phyloP scores from a whole-genome alignment of 371 early-diverging fungal species.

The Rhizoclosmatium hyalinum region DNA sequence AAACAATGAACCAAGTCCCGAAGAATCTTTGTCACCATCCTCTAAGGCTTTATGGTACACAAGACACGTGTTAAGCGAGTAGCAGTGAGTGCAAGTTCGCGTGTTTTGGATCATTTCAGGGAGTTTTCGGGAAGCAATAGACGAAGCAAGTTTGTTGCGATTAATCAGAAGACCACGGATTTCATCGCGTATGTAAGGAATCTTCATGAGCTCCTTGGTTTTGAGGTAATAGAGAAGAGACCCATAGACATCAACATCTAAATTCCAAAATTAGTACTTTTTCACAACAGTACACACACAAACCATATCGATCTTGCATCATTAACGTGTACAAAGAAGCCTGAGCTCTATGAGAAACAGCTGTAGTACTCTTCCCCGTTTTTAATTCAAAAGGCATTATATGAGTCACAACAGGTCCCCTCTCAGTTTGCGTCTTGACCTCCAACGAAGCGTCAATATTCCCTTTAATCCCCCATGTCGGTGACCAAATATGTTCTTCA shows the following conservation, averaged over 20 bases:
- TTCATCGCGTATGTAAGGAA: constrained; percentile 71
- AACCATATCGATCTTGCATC: constrained; percentile 86
- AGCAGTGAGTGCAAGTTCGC: constrained; percentile 77
- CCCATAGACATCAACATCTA: constrained; percentile 67
- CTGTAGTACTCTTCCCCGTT: constrained; percentile 71
- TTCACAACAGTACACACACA: background rate
- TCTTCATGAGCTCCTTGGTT: constrained; percentile 63
- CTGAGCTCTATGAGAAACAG: constrained; percentile 81
- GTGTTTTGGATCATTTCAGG: constrained; percentile 76
- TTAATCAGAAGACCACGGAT: constrained; percentile 72
- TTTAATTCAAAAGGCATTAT: constrained; percentile 89
- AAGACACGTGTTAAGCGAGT: constrained; percentile 68
- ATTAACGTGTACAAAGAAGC: constrained; percentile 84
- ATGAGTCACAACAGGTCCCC: constrained; percentile 3
- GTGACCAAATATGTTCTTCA: constrained; percentile 93
- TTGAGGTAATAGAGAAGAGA: constrained; percentile 84
- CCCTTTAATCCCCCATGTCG: constrained; percentile 91
- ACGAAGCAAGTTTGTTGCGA: constrained; percentile 77
- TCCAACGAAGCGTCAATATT: constrained; percentile 76
- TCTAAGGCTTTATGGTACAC: constrained; percentile 78
- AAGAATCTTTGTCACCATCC: constrained; percentile 62
- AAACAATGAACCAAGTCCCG: constrained; percentile 68
- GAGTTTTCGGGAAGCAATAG: constrained; percentile 39
- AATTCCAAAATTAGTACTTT: background rate
- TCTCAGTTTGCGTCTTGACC: constrained; percentile 13